Percentiles rank a stretch among this genome's conserved stretches.
Conservation (phyloP, 1,139 yeast species). For the Magnusiomyces sp. region DNA sequence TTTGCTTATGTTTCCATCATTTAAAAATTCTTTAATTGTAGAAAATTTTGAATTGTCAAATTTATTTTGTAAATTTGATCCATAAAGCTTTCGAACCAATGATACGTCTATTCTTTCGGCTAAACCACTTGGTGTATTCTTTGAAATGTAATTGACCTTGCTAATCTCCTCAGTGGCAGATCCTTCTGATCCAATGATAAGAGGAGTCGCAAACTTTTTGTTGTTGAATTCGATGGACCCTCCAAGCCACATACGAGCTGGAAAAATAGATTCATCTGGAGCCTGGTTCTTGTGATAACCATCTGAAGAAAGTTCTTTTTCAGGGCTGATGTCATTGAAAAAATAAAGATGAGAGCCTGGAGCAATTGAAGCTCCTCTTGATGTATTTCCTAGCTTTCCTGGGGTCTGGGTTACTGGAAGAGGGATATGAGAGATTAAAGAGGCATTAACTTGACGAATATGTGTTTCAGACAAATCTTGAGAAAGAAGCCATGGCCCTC, state of each 20-base stretch:
- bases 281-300: constrained; percentile 82
- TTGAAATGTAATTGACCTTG: constrained; percentile 2
- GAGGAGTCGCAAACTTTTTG: constrained; percentile 28
- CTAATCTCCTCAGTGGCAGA: constrained; percentile 11
- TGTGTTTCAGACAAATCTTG: constrained; percentile 21
- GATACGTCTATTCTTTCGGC: constrained; percentile 25
- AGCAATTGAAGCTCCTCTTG: constrained; percentile 28
- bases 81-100: constrained; percentile 24
- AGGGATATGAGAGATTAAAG: constrained; percentile 20
- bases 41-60: too few relatives aligned
- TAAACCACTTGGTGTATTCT: constrained; percentile 3
- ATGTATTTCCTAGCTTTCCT: neutral
- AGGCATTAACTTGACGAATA: constrained; percentile 21
- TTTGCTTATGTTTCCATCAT: too few relatives aligned
- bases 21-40: too few relatives aligned
- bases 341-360: constrained; percentile 61
- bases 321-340: constrained; percentile 49
- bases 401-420: constrained; percentile 9
- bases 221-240: constrained; percentile 46
- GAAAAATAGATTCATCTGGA: constrained; percentile 41
- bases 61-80: constrained; percentile 10
- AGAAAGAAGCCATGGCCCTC: constrained; percentile 24
- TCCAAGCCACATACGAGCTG: constrained; percentile 73
- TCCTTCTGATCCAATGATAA: constrained; percentile 16
- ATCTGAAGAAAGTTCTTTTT: constrained; percentile 47